Evolutionary conservation across 2,329 filamentous ascomycete species (phyloP), one percentile per base, ranked within the genome.

Genomic region (Colletotrichum plurivorum): DNA sequence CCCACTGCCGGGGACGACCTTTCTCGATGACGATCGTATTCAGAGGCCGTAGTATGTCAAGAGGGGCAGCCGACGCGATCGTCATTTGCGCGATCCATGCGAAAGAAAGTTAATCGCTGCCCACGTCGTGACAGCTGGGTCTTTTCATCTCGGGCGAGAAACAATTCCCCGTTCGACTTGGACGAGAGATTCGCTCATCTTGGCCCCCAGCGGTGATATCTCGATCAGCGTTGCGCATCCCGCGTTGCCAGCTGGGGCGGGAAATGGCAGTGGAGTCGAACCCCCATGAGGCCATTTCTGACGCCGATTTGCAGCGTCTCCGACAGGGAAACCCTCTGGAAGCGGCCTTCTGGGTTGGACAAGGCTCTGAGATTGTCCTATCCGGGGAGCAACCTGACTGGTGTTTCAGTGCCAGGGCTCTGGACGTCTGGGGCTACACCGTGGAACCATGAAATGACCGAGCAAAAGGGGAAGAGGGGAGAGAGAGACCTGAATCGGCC

Each of bases 361-460:
- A 25, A 60, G 55, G 41, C 43, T 8, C 20, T 52, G 51, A 58
- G 45, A 56, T 66, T 67, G 49, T 48, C 39, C 41, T 41, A 53
- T 46, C 45, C 59, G 52, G 46, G 59, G 60, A 53, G 18, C 59
- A 53, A 48, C 20, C 41, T 65, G 54, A 43, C 25, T 43, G 48
- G 27, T 53, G 54, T 55, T 65, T 69, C 54, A 20, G 41, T 48
- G 48, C 22, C 15, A 49, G 54, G 48, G 31, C 49, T 54, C 31
- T 8, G 63, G 52, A 39, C 41, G 15, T 43, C 41, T 36, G 48
- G 54, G 60, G 48, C 27, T 39, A 56, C 62, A 56, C 49, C 20
- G 51, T 66, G 66, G 49, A 67, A 69, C 67, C 36, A 55, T 18
- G 18, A 60, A 66, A 69, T 69, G 62, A 61, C 62, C 55, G 45